Evolutionary conservation across 768 basidiomycete genomes (phyloP).

Genomic region (Rhizopogon sp.): DNA sequence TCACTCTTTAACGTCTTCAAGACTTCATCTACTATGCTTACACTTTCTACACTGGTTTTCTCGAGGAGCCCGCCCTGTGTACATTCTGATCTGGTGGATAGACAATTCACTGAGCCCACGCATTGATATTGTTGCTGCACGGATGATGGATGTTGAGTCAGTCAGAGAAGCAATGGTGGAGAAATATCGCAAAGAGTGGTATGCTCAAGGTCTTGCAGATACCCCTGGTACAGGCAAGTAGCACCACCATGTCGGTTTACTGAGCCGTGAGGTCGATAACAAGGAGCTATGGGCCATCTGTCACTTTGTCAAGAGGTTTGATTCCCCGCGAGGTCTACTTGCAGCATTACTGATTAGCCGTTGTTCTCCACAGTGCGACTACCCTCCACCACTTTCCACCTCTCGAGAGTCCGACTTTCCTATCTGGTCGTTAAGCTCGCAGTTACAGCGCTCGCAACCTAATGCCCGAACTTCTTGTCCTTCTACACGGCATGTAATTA

Average conservation of each 20-base stretch:
- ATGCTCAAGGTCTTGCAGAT: conserved; percentile 77
- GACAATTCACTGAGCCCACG: no score
- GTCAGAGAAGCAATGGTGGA: conserved; percentile 83
- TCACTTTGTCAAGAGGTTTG: conserved; percentile 92
- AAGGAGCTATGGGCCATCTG: conserved; percentile 86
- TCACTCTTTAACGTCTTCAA: no score
- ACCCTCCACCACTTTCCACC: conserved; percentile 79
- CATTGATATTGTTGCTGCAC: conserved; percentile 81
- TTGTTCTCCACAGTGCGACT: conserved; percentile 60
- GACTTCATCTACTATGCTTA: no score
- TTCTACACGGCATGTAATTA: conserved; percentile 95
- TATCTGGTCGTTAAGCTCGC: conserved; percentile 73
- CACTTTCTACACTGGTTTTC: no score
- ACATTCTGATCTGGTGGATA: no score
- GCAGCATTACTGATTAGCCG: background rate
- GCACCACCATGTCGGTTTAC: conserved; percentile 88
- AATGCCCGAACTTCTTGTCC: conserved; percentile 73
- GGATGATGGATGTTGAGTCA: conserved; percentile 78
- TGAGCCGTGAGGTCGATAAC: conserved; percentile 77
- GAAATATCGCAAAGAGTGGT: conserved; percentile 89
- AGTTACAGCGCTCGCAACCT: conserved; percentile 50
- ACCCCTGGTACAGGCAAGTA: conserved; percentile 92
- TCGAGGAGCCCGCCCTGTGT: no score
- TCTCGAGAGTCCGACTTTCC: conserved; percentile 88
- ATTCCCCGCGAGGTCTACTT: conserved; percentile 3